Evolutionary conservation across 1,139 yeast genomes (phyloP).

Genomic region (Sugiyamaella grinbergsii): DNA sequence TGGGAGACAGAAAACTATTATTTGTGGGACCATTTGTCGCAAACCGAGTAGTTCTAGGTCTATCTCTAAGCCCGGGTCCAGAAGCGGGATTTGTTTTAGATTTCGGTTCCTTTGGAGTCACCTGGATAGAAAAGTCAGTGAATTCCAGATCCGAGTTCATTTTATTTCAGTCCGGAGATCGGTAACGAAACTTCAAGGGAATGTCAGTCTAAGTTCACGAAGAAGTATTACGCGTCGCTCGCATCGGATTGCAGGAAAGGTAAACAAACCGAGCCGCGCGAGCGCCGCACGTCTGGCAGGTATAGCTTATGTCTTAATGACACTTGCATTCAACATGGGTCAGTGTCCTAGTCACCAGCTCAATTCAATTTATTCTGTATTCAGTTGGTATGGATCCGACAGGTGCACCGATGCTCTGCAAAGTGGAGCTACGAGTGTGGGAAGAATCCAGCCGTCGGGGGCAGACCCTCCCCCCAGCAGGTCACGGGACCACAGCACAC

Average conservation of each 20-base stretch:
- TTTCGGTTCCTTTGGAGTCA: neutral
- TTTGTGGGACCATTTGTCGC: neutral
- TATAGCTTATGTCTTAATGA: no score
- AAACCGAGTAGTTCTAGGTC: conserved; percentile 10
- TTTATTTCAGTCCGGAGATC: conserved; percentile 2
- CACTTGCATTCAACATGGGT: no score
- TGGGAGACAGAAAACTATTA: conserved; percentile 31
- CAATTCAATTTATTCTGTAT: no score
- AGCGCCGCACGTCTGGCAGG: conserved; percentile 2
- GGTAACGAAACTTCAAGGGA: neutral
- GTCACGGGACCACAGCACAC: conserved; percentile 3
- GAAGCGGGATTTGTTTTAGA: neutral
- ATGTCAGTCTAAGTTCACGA: neutral
- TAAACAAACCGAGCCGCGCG: conserved; percentile 12
- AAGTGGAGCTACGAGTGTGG: neutral
- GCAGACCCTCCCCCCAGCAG: neutral
- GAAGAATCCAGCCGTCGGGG: conserved; percentile 8
- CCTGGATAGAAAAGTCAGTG: conserved; percentile 8
- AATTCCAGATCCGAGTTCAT: conserved; percentile 20
- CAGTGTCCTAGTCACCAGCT: no score
- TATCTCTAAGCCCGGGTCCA: neutral
- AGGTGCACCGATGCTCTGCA: neutral
- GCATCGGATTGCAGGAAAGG: conserved; percentile 6
- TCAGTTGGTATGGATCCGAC: no score
- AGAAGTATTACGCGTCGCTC: neutral